phyloP scores from a whole-genome alignment of 2,329 filamentous ascomycete species.

The Stagonosporopsis cucurbitacearum region DNA sequence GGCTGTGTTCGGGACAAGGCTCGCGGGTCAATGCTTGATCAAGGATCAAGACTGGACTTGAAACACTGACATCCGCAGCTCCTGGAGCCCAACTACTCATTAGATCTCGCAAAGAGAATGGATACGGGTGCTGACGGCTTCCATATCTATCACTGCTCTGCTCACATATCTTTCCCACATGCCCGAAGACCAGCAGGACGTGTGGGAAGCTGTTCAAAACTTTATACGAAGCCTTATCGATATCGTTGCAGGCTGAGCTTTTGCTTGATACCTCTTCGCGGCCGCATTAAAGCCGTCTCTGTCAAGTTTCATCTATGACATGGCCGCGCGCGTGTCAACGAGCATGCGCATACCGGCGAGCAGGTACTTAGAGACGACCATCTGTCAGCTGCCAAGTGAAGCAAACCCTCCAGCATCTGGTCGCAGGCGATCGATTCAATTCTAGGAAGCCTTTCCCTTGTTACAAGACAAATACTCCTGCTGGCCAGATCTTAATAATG shows the following conservation, averaged over 20 bases:
- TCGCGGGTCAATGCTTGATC: constrained; percentile 24
- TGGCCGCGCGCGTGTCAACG: constrained; percentile 27
- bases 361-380: constrained; percentile 2
- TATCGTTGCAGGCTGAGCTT: not conserved
- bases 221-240: constrained; percentile 1
- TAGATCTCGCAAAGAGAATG: not conserved
- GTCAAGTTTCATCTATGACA: constrained; percentile 27
- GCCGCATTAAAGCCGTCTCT: constrained; percentile 19
- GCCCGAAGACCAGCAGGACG: not conserved
- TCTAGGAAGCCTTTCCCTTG: no score
- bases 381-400: not conserved
- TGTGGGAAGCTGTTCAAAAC: not conserved
- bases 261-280: not conserved
- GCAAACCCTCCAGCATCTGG: not conserved
- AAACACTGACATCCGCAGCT: constrained; percentile 32
- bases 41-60: constrained; percentile 21
- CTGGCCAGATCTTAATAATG: no score
- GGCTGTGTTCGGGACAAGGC: constrained; percentile 30
- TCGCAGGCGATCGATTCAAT: constrained; percentile 11
- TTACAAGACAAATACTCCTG: no score
- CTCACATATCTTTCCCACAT: not conserved
- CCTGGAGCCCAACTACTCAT: not conserved
- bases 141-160: not conserved
- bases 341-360: not conserved
- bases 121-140: not conserved